These are phyloP conservation scores for Mycosarcoma maydis DNA, from an alignment of 1,284 basidiomycete genomes.

Conservation along the genomic window DNA sequence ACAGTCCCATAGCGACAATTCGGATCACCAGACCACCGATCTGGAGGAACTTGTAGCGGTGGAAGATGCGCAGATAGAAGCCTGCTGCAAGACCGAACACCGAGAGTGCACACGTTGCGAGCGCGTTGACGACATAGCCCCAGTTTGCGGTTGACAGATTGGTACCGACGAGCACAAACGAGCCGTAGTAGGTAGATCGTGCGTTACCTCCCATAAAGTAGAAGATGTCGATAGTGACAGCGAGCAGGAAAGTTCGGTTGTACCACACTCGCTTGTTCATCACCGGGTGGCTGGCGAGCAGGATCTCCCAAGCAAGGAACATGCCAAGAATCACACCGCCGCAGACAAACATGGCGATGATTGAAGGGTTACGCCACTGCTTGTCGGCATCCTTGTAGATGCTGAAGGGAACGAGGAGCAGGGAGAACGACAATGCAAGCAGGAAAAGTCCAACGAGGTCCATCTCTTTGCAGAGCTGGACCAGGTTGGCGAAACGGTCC, in stretches of 20 bases:
- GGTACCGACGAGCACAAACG: constrained; percentile 67
- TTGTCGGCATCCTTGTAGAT: constrained; percentile 61
- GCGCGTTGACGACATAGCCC: constrained; percentile 2
- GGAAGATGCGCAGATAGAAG: constrained; percentile 67
- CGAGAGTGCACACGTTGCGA: constrained; percentile 10
- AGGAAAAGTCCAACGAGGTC: constrained; percentile 67
- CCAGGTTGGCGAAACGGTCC: constrained; percentile 19
- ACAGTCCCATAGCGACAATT: constrained; percentile 27
- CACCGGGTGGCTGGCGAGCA: constrained; percentile 67
- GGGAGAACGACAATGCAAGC: constrained; percentile 26
- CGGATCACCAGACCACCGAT: constrained; percentile 28
- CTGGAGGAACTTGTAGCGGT: constrained; percentile 68
- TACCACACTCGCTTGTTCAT: constrained; percentile 67
- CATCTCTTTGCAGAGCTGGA: constrained; percentile 60
- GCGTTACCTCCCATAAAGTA: constrained; percentile 67
- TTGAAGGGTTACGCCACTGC: constrained; percentile 66
- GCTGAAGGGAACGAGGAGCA: constrained; percentile 68
- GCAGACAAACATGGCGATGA: constrained; percentile 69
- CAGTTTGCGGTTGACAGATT: constrained; percentile 25
- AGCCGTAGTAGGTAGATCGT: constrained; percentile 66
- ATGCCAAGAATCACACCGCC: constrained; percentile 67
- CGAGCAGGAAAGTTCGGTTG: constrained; percentile 64
- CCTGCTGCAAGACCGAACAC: constrained; percentile 67
- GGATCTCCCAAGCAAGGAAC: constrained; percentile 67
- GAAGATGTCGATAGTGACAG: constrained; percentile 66